Evolutionary conservation across 257 asterid genomes (phyloP), one percentile per base, ranked within the genome.

Genomic region (Salvia rosmarinus): DNA sequence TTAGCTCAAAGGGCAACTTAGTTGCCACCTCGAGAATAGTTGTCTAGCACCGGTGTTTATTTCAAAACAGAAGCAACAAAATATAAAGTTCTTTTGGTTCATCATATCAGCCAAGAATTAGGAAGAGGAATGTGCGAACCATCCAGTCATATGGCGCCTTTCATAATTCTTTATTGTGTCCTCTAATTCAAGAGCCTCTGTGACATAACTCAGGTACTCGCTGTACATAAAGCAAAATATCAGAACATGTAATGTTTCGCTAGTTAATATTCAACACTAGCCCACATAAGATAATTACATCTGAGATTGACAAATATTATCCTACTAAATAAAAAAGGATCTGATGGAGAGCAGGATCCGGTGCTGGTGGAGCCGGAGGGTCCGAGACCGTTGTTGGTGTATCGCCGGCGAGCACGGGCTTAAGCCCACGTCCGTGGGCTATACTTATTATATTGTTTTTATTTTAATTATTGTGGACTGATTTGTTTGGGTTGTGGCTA

Each of bases 141-240:
- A 95, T 88, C 98, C 97, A 79, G 94, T 91, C 52, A 85, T 73
- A 74, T 66, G 60, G 60, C 97, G 94, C 43, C 96, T 87, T 76
- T 91, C 99, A 68, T 88, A 90, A 78, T 91, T 95, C 89, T 85
- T 91, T 64, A 91, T 81, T 47, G 98, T 89, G 78, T 95, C 99
- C 81, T 95, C 99, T 80, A 95, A 80, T 74, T 95, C 97, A 81
- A 95, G 95, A 75, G 97, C 98, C 90, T 95, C 96, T n/a, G 83
- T 82, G 74, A 91, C 98, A 80, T 81, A 95, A 6, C 84, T 89
- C 89, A 87, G 79, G 81, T 95, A 95, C 83, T 95, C 99, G 43
- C 99, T 95, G 89, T 87, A 88, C 59, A 79, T 71, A 32, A 73
- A 75, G 65, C 30, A 78, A 70, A 28, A 77, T 9, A 73, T 77